Evolutionary conservation across 148 eudicot genomes (phyloP).

Genomic region (Chenopodium album): DNA sequence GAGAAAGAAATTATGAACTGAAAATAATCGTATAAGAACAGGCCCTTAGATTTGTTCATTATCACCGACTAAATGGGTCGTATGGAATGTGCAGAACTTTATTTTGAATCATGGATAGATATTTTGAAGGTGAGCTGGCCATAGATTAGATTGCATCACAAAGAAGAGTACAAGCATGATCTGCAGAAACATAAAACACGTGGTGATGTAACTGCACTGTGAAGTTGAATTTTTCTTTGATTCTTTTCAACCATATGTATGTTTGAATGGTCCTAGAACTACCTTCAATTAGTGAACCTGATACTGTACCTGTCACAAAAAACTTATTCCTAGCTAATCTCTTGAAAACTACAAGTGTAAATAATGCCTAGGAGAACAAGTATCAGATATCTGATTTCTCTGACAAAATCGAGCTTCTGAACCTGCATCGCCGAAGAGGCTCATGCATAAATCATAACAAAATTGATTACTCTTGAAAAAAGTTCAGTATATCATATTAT

Average conservation of each 20-base stretch:
- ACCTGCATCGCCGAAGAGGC: not conserved
- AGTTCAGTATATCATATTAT: not conserved
- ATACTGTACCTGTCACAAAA: not conserved
- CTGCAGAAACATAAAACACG: not conserved
- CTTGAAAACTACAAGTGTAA: not conserved
- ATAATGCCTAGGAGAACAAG: not conserved
- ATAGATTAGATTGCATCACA: not conserved
- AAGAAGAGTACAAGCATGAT: not conserved
- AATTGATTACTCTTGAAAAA: not conserved
- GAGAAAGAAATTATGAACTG: too few relatives aligned
- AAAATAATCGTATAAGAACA: too few relatives aligned
- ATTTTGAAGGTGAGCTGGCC: not conserved
- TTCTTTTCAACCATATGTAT: not conserved
- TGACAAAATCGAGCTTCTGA: not conserved
- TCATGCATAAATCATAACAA: not conserved
- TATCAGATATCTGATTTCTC: slow-evolving; percentile 1
- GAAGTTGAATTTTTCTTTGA: not conserved
- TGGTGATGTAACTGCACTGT: not conserved
- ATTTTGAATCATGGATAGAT: not conserved
- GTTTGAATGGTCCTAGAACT: not conserved
- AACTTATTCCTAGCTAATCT: not conserved
- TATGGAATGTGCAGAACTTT: not conserved
- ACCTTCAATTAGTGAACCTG: not conserved
- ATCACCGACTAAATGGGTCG: not conserved
- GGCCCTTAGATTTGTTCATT: not conserved